Base-by-base conservation (phyloP, 2,329 filamentous ascomycete genomes). In the Aureobasidium sp. region DNA sequence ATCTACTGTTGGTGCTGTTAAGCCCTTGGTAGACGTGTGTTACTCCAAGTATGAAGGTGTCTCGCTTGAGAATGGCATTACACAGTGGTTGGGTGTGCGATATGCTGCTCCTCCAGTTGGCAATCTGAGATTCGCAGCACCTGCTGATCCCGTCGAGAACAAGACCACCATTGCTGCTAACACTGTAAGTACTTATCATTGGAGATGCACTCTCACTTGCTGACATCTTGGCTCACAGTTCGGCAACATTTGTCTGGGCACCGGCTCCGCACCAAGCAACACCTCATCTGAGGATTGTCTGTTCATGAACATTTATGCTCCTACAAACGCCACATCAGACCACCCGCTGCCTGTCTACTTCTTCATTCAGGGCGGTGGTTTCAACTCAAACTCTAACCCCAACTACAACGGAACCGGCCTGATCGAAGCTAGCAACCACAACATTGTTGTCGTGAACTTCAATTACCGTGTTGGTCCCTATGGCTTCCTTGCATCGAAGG, bases 381-480 rank as follows among this genome's bases (percentile, higher is more conserved):
- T 79, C 71, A 67, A 77, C 79, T 64, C 81, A 0, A 80, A 76
- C 62, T 72, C 72, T 17, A 77, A 76, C 63, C 66, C 73, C 10
- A 78, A 87, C 64, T 79, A 82, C 66, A 83, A 90, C 66, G 86
- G 83, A 0, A 81, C 79, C 0, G 83, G 81, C 0, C 73, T 92
- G n/a, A 78, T 87, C 32, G 71, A 78, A 34, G 86, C 84, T 0
- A 82, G 83, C 20, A 77, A 79, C 41, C 75, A 82, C 63, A 78
- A 82, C 51, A 86, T 91, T 29, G 75, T 92, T 0, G 83, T 90
- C 0, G 87, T 92, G 1, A 86, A 80, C 10, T 82, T 90, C 74
- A 92, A 91, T 73, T 92, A 92, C 70, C 85, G 89, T 5, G 87
- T 92, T 12, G 88, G 88, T 0, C 81, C 83, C 0, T 91, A 85